Conservation (phyloP, 2,329 filamentous ascomycete genomes). For the Lasiodiplodia sp. region DNA sequence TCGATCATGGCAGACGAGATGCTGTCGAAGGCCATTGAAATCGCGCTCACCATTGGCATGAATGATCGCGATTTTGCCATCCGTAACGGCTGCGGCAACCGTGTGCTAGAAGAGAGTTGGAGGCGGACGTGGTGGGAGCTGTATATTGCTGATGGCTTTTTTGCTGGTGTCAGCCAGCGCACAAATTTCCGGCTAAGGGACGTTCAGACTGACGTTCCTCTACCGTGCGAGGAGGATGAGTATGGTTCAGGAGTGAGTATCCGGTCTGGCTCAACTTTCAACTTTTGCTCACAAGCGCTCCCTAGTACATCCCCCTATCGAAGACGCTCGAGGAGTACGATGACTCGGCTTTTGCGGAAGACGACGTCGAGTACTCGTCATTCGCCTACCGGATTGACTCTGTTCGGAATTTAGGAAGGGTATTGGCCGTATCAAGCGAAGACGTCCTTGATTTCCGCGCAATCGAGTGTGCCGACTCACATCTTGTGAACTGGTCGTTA, state of each 20-base stretch:
- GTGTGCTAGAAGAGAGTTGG: conserved; percentile 81
- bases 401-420: conserved; percentile 76
- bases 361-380: conserved; percentile 78
- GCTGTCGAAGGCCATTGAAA: conserved; percentile 70
- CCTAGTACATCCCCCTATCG: conserved; percentile 45
- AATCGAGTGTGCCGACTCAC: conserved; percentile 65
- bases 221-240: conserved; percentile 85
- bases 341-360: conserved; percentile 74
- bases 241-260: conserved; percentile 56
- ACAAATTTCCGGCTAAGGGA: conserved; percentile 75
- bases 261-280: not conserved
- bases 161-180: conserved; percentile 78
- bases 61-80: conserved; percentile 73
- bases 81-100: conserved; percentile 68
- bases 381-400: conserved; percentile 86
- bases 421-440: conserved; percentile 63
- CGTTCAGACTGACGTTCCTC: conserved; percentile 69
- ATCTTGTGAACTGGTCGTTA: conserved; percentile 77
- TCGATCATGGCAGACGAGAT: conserved; percentile 72
- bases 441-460: conserved; percentile 51
- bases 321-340: conserved; percentile 76
- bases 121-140: conserved; percentile 90
- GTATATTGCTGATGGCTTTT: conserved; percentile 82
- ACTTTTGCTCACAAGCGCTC: conserved; percentile 24
- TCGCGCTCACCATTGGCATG: conserved; percentile 79